Conservation (phyloP, 2,329 filamentous ascomycete genomes). For the Aspergillus fischeri region DNA sequence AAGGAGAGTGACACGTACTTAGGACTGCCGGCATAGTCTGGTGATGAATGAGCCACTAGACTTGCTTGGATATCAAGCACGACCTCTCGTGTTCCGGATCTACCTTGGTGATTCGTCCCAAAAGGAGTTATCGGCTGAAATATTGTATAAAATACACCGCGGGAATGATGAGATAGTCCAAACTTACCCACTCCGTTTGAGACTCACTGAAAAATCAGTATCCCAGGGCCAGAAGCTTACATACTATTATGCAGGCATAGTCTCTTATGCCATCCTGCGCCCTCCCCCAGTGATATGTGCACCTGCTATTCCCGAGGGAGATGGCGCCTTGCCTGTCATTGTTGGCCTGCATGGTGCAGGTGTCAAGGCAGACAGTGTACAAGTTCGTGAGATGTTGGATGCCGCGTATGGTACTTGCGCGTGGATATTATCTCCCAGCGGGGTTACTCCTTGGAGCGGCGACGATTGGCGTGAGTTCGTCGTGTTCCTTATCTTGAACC, state of each 20-base stretch:
- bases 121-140: slow-evolving; percentile 13
- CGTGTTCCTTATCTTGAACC: not conserved
- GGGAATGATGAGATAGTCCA: not conserved
- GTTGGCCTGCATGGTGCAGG: slow-evolving; percentile 55
- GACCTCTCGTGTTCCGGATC: slow-evolving; percentile 30
- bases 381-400: slow-evolving; percentile 48
- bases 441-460: slow-evolving; percentile 56
- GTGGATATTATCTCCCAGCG: slow-evolving; percentile 55
- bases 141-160: slow-evolving; percentile 12
- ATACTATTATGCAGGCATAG: slow-evolving; percentile 51
- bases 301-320: slow-evolving; percentile 7
- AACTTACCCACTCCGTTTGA: slow-evolving; percentile 14
- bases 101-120: slow-evolving; percentile 1
- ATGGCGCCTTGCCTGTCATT: slow-evolving; percentile 44
- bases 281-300: slow-evolving; percentile 45
- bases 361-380: slow-evolving; percentile 48
- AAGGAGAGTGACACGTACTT: not conserved
- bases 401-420: slow-evolving; percentile 49
- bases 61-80: slow-evolving; percentile 32
- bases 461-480: slow-evolving; percentile 55
- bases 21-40: slow-evolving; percentile 1
- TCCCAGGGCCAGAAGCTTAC: slow-evolving; percentile 51
- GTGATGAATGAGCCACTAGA: slow-evolving; percentile 14
- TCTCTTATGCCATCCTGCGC: slow-evolving; percentile 56
- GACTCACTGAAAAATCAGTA: slow-evolving; percentile 18